Base-by-base conservation (phyloP, 164 flowering plant genomes). In the Annona cherimola region DNA sequence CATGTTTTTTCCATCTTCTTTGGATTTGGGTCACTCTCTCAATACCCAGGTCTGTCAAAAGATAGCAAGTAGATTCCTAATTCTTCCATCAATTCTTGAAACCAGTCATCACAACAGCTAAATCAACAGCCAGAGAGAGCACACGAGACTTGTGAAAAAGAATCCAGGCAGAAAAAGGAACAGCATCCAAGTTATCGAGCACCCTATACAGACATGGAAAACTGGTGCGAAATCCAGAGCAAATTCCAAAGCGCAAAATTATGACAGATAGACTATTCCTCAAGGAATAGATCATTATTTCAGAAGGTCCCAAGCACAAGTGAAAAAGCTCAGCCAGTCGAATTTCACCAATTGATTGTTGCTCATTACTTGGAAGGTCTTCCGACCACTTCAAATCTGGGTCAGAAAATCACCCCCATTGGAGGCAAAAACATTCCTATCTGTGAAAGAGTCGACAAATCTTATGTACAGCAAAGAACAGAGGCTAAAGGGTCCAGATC, bases 11-110 rank as follows among this genome's bases (percentile, higher is more conserved):
- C 76, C 5, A 89, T 81, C 66, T 86, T 67, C 16, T 80, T 77
- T 7, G 87, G 88, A 71, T 89, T 70, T 35, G 96, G 88, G 79
- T 88, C 94, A 76, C 94, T 89, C 84, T 91, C 94, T 45, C 91
- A 90, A 79, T 89, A 89, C 35, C 97, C 97, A 18, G 94, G 86
- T 77, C 94, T 77, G 74, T 91, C 97, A 82, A 82, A 85, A 3
- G 89, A 83, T 26, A 89, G 76, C 45, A 87, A 44, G 69, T 89
- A 85, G 26, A 88, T 39, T 18, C 90, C 86, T 59, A 87, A 45
- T 2, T 82, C 89, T 76, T 89, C 90, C 42, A 77, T 43, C 71
- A 83, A 35, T 72, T 83, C 91, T 94, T 91, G 82, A 71, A 54
- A 57, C 26, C 42, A 42, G 11, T 54, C 61, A n/a, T 6, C 61